Conservation (phyloP, 495 filamentous ascomycete genomes). For the Thermothielavioides terrestris region DNA sequence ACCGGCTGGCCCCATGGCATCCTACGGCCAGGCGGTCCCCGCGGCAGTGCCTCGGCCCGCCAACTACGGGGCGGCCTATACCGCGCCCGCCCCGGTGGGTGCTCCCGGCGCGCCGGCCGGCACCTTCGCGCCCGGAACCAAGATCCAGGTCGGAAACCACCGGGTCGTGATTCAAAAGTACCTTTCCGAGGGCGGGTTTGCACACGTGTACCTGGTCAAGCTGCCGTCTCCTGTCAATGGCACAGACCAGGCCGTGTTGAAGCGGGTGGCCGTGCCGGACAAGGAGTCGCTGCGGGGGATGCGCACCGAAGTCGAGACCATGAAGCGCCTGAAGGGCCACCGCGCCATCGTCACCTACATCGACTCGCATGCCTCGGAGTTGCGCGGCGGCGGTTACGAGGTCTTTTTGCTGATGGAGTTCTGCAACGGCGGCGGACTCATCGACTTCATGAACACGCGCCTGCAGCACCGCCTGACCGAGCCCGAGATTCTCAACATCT, state of each 20-base stretch:
- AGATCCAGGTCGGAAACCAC: conserved; percentile 89
- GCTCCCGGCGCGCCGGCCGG: conserved; percentile 62
- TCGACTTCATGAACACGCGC: conserved; percentile 99
- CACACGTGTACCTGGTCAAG: conserved; percentile 94
- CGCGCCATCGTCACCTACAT: conserved; percentile 94
- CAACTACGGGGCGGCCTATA: conserved; percentile 24
- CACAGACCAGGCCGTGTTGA: conserved; percentile 79
- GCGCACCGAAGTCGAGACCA: conserved; percentile 98
- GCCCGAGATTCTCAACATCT: conserved; percentile 94
- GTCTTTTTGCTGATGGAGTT: conserved; percentile 98
- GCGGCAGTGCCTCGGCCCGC: conserved; percentile 31
- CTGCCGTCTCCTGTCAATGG: conserved; percentile 69
- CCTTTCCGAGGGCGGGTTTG: conserved; percentile 95
- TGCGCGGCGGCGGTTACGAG: conserved; percentile 89
- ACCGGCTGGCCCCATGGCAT: conserved; percentile 31
- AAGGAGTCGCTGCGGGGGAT: conserved; percentile 88
- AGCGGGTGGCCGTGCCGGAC: conserved; percentile 95
- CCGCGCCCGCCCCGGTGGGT: conserved; percentile 28
- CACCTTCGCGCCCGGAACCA: conserved; percentile 87
- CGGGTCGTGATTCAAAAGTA: conserved; percentile 96
- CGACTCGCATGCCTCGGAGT: conserved; percentile 92
- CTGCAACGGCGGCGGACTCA: conserved; percentile 75
- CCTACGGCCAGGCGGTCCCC: conserved; percentile 35
- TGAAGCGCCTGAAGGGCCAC: conserved; percentile 98
- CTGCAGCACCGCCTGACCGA: conserved; percentile 94